Base-by-base conservation (phyloP, 805 yeast genomes). In the Candida lessepsii region DNA sequence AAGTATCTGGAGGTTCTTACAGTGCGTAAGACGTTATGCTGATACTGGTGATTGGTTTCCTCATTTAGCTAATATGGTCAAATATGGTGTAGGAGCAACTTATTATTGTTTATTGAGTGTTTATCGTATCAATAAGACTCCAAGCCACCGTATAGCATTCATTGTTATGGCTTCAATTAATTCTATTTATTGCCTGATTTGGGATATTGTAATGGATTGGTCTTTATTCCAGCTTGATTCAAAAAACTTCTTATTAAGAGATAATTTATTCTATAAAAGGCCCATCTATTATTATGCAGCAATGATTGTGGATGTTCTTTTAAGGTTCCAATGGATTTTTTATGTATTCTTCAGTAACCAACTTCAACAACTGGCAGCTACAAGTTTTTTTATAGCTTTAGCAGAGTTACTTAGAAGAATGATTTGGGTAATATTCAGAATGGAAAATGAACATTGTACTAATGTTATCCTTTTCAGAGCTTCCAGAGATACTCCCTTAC, bases 201-300 rank as follows among this genome's bases (percentile, higher is more conserved):
- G 99, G 99, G 99, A 93, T 62, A 66, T 93, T 5, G 67, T 90
- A 29, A 88, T 93, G 96, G 99, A 93, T 67, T 93, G 96, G 91
- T 89, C 97, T 2, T 66, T 93, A 52, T 71, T 85, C 41, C 96
- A 87, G 58, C 67, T 78, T 20, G 74, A 70, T 10, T 72, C 83
- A 2, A 69, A 71, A 44, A 73, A 84, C 57, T 61, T 61, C 41
- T 62, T 82, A 19, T 66, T 90, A 37, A 72, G 97, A 51, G 81
- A 86, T 54, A 83, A 86, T 53, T 67, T 90, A 36, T 83, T 82
- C 30, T 81, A 76, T 52, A 71, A 73, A 41, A 60, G 63, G 9
- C 81, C 83, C 9, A 56, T 57, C 20, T 70, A 74, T 58, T 65
- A 76, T 20, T 91, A 89, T 54, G 41, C 62, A 9, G 93, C 95